Evolutionary conservation across 1,284 basidiomycete species (phyloP).

Genomic region (Moesziomyces sp.): DNA sequence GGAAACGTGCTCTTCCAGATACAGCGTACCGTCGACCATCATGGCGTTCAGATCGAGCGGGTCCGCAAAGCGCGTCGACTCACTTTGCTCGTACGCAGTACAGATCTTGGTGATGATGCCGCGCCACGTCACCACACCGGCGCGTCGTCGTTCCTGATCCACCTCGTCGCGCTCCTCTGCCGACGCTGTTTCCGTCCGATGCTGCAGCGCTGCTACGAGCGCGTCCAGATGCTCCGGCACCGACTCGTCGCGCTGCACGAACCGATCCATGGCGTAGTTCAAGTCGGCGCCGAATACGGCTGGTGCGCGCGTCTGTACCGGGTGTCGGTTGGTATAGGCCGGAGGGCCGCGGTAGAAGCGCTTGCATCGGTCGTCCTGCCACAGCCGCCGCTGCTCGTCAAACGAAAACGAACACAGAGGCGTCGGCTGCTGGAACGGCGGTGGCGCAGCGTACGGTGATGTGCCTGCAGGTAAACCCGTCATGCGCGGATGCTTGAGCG

Average conservation of each 20-base stretch:
- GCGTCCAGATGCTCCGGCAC: constrained; percentile 61
- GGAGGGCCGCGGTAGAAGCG: constrained; percentile 49
- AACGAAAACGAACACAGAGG: constrained; percentile 53
- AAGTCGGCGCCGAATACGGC: constrained; percentile 56
- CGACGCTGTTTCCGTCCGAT: constrained; percentile 24
- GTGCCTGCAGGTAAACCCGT: not conserved
- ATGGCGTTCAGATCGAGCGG: constrained; percentile 69
- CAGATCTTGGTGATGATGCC: constrained; percentile 86
- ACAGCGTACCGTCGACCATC: constrained; percentile 74
- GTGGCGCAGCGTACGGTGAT: constrained; percentile 16
- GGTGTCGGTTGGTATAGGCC: constrained; percentile 26
- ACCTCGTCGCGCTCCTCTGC: constrained; percentile 8
- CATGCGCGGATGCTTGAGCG: constrained; percentile 28
- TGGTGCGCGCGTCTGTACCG: constrained; percentile 8
- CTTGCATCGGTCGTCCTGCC: constrained; percentile 53
- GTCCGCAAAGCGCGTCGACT: constrained; percentile 71
- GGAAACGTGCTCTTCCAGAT: constrained; percentile 82
- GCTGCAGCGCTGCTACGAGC: constrained; percentile 35
- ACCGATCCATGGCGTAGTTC: constrained; percentile 71
- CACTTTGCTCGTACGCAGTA: constrained; percentile 47
- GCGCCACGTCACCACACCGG: constrained; percentile 80
- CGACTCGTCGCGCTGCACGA: constrained; percentile 76
- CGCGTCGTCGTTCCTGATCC: constrained; percentile 57
- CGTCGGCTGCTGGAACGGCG: constrained; percentile 46
- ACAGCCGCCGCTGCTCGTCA: constrained; percentile 36